Evolutionary conservation across 2,329 filamentous ascomycete genomes (phyloP), one percentile per base, ranked within the genome.

Genomic region (Epichloe coenophiala): DNA sequence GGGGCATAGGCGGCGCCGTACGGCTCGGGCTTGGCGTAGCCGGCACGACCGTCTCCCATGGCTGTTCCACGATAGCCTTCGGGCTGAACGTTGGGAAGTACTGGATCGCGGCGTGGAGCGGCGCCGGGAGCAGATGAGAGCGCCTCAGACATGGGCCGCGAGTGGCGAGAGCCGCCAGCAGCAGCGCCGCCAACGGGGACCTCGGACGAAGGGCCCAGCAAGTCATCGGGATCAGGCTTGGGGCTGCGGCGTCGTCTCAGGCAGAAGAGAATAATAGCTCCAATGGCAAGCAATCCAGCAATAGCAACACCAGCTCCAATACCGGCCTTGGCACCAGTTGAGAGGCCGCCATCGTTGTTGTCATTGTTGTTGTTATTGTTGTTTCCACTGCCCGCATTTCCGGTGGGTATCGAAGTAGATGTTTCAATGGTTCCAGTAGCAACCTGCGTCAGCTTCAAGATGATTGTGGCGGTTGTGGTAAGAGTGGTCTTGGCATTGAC

Each of bases 311-410:
- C 70, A 21, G 64, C 65, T 49, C 70, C 70, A 38, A 72, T 72
- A 49, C 70, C 70, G 42, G 66, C 67, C 64, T 71, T 70, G 53
- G 68, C 70, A 31, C 68, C 70, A 6, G 63, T 68, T 1, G 65
- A 67, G 9, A 72, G 62, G 4, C 68, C 66, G 9, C 57, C 55
- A 53, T 53, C 55, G 48, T 49, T 27, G 35, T 31, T 13, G 9
- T 31, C n/a, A 13, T 4, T 12, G 15, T 49, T 39, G 51, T 43
- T 50, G 50, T 54, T 54, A 52, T 47, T 54, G 44, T 45, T 52
- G 17, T 47, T 48, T 13, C 58, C 57, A 48, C 60, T 54, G 41
- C 54, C 57, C 41, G 61, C 53, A 40, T 50, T 56, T 53, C 59
- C 59, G 1, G 60, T 60, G 15, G 61, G 56, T 8, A 55, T 53